Evolutionary conservation across 192 early-diverging fungal species (phyloP), one percentile per base, ranked within the genome.

Genomic region (Backusella morwellensis): DNA sequence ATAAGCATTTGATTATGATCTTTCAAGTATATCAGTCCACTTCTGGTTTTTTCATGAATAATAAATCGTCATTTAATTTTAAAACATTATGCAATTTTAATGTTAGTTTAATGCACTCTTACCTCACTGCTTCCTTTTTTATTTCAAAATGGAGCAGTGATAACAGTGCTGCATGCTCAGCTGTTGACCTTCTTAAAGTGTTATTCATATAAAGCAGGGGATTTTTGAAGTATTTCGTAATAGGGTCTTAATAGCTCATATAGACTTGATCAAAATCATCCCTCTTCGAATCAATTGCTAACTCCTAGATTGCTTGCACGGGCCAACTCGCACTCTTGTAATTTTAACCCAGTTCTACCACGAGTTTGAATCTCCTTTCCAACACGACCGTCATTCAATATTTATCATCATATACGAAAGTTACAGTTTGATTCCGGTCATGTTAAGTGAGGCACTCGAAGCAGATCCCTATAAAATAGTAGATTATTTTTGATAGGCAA

Each of bases 181-280:
- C 93, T 72, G 93, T 89, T 56, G 88, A 85, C 79, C 85, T 92
- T 66, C 94, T 88, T 66, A 91, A 80, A 81, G 87, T 91, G 82
- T 98, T 94, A 84, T 99, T 96, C 84, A 90, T 92, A 1, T 50
- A 19, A 50, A 6, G 47, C 4, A 44, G 88, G 19, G 1, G 19
- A 50, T 50, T 50, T 50, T 6, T 50, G 6, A 50, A 19, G 47
- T n/a, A 50, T 50, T 4, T 50, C 6, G 19, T 50, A n/a, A 93
- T 96, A 52, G 90, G 87, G 83, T 93, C 98, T 80, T 98, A 98
- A 90, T 98, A 99, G 81, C 92, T 95, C 70, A 98, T 96, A 78
- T 94, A 99, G 70, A 93, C 93, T 67, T 93, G 88, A 71, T 96
- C 95, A 78, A 96, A 40, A 93, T 96, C 98, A 98, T 96, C 98